Base-by-base conservation (phyloP, 106 monocot genomes). In the Phalaenopsis aphrodite region DNA sequence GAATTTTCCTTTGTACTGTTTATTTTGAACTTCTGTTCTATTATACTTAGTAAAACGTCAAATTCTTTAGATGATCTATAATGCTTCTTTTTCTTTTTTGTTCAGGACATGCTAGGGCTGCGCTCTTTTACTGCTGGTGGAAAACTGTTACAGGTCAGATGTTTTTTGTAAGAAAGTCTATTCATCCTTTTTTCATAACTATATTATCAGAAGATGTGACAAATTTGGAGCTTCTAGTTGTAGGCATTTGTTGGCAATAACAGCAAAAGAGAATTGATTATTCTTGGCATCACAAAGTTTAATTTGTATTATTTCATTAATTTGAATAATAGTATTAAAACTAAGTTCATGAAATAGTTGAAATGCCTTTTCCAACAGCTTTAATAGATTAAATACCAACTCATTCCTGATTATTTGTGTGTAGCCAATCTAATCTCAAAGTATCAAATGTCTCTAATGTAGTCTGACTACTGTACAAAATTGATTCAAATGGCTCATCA, bases 111-210 rank as follows among this genome's bases (percentile, higher is more conserved):
- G 5, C 73, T 99, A 23, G 99, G 99, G 78, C 78, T 99, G 82
- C 90, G 95, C 16, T 95, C 99, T 78, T 91, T 99, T 82, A 80
- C 87, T 56, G 84, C 95, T 86, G 99, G 95, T 81, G 99, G 99
- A 61, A 94, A 99, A 84, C 81, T 95, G 55, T 83, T 95, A 80
- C 99, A 99, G 95, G 99, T 95, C 55, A 36, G 61, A 61, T 52
- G 7, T 61, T 61, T 61, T 61, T 21, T 4, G 3, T 9, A 61
- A 61, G 6, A 21, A 61, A 61, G 21, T 21, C 21, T 61, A 21
- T 10, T n/a, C 61, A 61, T 61, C 19, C 3, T 19, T 61, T 61
- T 61, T 61, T 61, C 21, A 0, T 0, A 61, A 61, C 5, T 61
- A 61, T 61, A 61, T 5, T 5, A 61, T n/a, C 21, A 61, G 18